A percentile compares a stretch with the other conserved stretches of the same genome.
phyloP scores from a whole-genome alignment of 495 filamentous ascomycete species.

The Parmelia sp. region DNA sequence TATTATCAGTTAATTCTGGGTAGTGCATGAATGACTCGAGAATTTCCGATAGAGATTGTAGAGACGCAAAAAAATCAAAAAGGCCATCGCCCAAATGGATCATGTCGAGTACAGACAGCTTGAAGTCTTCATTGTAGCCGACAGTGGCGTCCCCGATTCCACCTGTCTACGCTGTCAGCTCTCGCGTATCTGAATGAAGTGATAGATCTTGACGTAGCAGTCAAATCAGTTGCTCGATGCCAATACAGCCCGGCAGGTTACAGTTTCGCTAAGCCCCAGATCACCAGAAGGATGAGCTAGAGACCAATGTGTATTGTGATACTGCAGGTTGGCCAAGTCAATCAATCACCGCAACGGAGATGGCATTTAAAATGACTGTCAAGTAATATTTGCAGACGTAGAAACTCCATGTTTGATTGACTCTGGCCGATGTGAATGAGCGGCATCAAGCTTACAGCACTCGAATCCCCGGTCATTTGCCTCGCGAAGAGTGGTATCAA shows the following conservation, averaged over 20 bases:
- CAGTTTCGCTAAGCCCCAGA: background rate
- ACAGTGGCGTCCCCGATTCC: constrained; percentile 41
- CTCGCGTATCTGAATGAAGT: background rate
- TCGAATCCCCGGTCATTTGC: constrained; percentile 71
- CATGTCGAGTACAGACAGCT: constrained; percentile 37
- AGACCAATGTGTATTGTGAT: background rate
- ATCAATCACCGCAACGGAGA: background rate
- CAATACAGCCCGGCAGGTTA: background rate
- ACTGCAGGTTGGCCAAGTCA: background rate
- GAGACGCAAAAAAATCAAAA: constrained; percentile 45
- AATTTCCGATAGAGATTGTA: constrained; percentile 32
- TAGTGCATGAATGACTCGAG: constrained; percentile 21
- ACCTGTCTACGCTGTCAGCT: constrained; percentile 25
- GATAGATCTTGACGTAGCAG: background rate
- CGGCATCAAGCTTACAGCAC: constrained; percentile 44
- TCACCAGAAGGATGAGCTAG: background rate
- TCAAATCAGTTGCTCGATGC: background rate
- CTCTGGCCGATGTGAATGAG: background rate
- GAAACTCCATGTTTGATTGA: too few relatives aligned
- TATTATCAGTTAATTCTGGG: background rate
- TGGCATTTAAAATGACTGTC: too few relatives aligned
- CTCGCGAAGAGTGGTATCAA: constrained; percentile 62
- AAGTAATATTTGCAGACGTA: too few relatives aligned
- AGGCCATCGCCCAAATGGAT: constrained; percentile 43
- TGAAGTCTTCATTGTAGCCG: constrained; percentile 41